phyloP scores from a whole-genome alignment of 1,284 basidiomycete genomes.

The Paramarasmius palmivorus region DNA sequence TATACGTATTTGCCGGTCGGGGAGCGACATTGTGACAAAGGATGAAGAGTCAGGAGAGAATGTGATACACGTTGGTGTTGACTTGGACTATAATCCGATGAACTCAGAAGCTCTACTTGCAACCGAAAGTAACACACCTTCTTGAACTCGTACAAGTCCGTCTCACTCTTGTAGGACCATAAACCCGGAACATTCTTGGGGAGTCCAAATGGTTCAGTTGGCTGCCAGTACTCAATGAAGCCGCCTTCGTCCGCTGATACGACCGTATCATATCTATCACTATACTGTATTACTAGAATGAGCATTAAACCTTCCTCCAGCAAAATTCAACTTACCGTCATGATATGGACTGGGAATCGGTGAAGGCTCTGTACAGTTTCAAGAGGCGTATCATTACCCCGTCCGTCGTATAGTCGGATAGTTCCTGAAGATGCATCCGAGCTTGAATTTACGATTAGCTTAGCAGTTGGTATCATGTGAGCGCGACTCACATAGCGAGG shows the following conservation, averaged over 20 bases:
- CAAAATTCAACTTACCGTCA: constrained; percentile 62
- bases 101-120: constrained; percentile 6
- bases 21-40: constrained; percentile 91
- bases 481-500: constrained; percentile 75
- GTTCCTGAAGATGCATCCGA: constrained; percentile 76
- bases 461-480: neutral
- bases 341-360: constrained; percentile 85
- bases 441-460: constrained; percentile 37
- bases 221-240: constrained; percentile 97
- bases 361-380: constrained; percentile 80
- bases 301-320: neutral
- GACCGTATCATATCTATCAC: constrained; percentile 86
- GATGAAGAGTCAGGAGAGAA: constrained; percentile 87
- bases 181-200: constrained; percentile 79
- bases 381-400: constrained; percentile 80
- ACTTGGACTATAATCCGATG: constrained; percentile 68
- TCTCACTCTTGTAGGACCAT: constrained; percentile 91
- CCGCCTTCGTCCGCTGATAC: constrained; percentile 94
- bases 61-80: constrained; percentile 87
- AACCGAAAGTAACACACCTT: constrained; percentile 62
- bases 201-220: constrained; percentile 81
- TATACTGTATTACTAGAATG: constrained; percentile 62
- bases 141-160: constrained; percentile 98
- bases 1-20: constrained; percentile 90
- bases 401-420: constrained; percentile 91